These are phyloP conservation scores for Zalaria sp. DNA, from an alignment of 2,329 filamentous ascomycete genomes.

Conservation along the genomic window DNA sequence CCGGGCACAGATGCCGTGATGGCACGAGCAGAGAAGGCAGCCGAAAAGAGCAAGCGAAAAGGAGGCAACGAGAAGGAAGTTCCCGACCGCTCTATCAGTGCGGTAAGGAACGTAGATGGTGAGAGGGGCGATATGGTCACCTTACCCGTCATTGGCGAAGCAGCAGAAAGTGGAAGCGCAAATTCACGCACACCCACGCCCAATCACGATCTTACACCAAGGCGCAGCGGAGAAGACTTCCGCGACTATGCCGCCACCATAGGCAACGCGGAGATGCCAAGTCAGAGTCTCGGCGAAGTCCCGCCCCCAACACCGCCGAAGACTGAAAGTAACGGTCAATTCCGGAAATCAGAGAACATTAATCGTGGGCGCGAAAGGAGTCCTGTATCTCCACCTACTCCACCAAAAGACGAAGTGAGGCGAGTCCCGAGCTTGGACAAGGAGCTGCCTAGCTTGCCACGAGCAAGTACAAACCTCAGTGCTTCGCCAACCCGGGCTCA, in stretches of 20 bases:
- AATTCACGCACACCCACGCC: conserved; percentile 10
- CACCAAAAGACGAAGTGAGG: conserved; percentile 23
- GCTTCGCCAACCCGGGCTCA: conserved; percentile 9
- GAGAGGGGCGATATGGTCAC: conserved; percentile 41
- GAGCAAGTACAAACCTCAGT: conserved; percentile 9
- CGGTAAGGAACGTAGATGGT: conserved; percentile 43
- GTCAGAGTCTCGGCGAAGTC: conserved; percentile 13
- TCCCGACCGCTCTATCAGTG: conserved; percentile 47
- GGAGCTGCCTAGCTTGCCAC: conserved; percentile 12
- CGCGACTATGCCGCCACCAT: conserved; percentile 6
- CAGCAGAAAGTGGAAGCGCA: conserved; percentile 59
- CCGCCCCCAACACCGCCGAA: conserved; percentile 19
- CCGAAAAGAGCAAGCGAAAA: conserved; percentile 41
- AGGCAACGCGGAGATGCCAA: conserved; percentile 12
- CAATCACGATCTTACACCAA: conserved; percentile 8
- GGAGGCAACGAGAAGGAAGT: conserved; percentile 39
- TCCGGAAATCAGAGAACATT: conserved; percentile 12
- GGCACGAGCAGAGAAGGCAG: conserved; percentile 46
- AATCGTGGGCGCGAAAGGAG: background rate
- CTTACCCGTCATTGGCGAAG: conserved; percentile 80
- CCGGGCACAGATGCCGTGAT: conserved; percentile 39
- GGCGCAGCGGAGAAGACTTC: conserved; percentile 10
- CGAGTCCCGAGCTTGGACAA: conserved; percentile 10
- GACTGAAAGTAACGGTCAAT: conserved; percentile 10
- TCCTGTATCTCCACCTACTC: conserved; percentile 23